phyloP scores from a whole-genome alignment of 2,329 filamentous ascomycete genomes.

The Curvularia sp. region DNA sequence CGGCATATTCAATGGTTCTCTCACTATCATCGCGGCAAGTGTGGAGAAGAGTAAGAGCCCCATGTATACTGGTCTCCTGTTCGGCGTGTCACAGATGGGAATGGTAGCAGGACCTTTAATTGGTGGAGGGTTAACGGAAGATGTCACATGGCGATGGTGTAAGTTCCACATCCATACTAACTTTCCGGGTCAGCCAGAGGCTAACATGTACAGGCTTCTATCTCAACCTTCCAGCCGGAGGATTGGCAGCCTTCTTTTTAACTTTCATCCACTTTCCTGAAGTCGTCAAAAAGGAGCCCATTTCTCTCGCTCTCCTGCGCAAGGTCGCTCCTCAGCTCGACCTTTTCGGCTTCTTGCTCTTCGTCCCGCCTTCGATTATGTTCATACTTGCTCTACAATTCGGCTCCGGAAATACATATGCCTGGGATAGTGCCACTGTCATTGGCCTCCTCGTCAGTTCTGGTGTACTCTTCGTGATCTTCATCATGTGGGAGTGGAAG shows the following conservation, averaged over 20 bases:
- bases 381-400: conserved; percentile 52
- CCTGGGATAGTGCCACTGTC: conserved; percentile 46
- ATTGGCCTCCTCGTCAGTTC: conserved; percentile 49
- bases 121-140: conserved; percentile 53
- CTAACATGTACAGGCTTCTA: conserved; percentile 45
- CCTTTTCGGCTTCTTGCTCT: conserved; percentile 46
- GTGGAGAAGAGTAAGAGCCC: not conserved
- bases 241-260: conserved; percentile 40
- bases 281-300: conserved; percentile 6
- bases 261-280: conserved; percentile 43
- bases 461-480: conserved; percentile 39
- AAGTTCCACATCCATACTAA: conserved; percentile 7
- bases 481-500: conserved; percentile 47
- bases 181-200: not conserved
- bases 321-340: conserved; percentile 47
- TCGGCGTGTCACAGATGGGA: conserved; percentile 47
- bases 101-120: conserved; percentile 52
- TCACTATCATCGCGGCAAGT: no score
- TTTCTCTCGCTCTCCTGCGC: conserved; percentile 29
- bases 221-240: conserved; percentile 53
- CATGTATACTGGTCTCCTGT: conserved; percentile 24
- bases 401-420: conserved; percentile 44
- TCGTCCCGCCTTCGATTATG: conserved; percentile 46
- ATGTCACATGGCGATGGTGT: conserved; percentile 54
- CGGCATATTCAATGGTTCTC: no score